phyloP scores from a whole-genome alignment of 1,139 yeast genomes.

The Candida sojae region DNA sequence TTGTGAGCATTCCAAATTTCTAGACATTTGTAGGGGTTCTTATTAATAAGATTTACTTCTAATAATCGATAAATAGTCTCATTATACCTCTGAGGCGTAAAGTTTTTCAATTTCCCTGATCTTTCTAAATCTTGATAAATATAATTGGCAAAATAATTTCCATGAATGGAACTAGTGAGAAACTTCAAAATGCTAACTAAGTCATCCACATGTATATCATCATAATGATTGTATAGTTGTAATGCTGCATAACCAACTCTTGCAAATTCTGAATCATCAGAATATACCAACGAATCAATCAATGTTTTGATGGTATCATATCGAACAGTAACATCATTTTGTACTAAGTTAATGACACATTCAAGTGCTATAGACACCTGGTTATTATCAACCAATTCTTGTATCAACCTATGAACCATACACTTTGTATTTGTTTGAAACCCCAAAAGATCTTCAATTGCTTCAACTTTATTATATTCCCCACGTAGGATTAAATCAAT shows the following conservation, averaged over 20 bases:
- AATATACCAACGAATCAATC: neutral
- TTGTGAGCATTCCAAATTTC: slow-evolving; percentile 5
- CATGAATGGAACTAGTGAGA: slow-evolving; percentile 8
- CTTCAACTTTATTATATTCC: neutral
- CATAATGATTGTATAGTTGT: slow-evolving; percentile 7
- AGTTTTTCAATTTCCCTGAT: neutral
- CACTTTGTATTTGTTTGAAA: neutral
- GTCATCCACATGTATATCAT: slow-evolving; percentile 1
- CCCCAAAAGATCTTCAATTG: neutral
- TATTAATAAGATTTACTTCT: slow-evolving; percentile 8
- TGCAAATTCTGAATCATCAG: neutral
- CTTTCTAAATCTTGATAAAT: slow-evolving; percentile 2
- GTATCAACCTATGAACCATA: neutral
- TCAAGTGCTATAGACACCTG: neutral
- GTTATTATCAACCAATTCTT: neutral
- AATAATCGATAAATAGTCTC: slow-evolving; percentile 2
- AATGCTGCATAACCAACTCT: slow-evolving; percentile 8
- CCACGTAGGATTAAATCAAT: neutral
- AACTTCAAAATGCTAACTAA: slow-evolving; percentile 5
- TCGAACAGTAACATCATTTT: neutral
- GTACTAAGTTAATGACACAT: slow-evolving; percentile 2
- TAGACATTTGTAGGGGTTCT: slow-evolving; percentile 5
- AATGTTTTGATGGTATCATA: neutral
- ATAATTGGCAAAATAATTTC: slow-evolving; percentile 12
- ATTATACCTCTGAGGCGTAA: neutral